Evolutionary conservation across 2,329 filamentous ascomycete genomes (phyloP).

Genomic region (Pezicula carpinea): DNA sequence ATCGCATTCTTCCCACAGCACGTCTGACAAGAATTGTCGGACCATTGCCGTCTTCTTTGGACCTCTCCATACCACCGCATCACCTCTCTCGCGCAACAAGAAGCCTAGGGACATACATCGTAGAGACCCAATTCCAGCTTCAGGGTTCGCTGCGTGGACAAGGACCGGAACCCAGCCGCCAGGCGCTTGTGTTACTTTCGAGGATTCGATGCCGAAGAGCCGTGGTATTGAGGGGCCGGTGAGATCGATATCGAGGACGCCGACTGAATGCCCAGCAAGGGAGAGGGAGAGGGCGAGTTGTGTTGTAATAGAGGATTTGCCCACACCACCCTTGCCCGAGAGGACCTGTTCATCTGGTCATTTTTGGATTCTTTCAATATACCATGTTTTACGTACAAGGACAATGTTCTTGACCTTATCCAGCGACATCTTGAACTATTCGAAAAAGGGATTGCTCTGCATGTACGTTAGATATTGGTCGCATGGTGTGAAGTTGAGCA

Average conservation of each 20-base stretch:
- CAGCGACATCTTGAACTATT: constrained; percentile 51
- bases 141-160: constrained; percentile 61
- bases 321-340: constrained; percentile 95
- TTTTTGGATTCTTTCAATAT: neutral
- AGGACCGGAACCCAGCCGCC: constrained; percentile 89
- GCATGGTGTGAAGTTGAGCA: constrained; percentile 4
- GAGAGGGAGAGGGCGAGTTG: constrained; percentile 89
- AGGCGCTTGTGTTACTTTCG: constrained; percentile 86
- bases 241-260: constrained; percentile 92
- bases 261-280: constrained; percentile 80
- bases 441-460: constrained; percentile 2
- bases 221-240: constrained; percentile 95
- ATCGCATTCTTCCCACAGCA: constrained; percentile 83
- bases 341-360: constrained; percentile 50
- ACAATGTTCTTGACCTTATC: constrained; percentile 72
- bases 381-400: constrained; percentile 47
- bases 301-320: constrained; percentile 96
- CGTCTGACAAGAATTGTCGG: constrained; percentile 88
- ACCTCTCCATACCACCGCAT: constrained; percentile 95
- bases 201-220: constrained; percentile 83
- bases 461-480: constrained; percentile 9
- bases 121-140: constrained; percentile 54
- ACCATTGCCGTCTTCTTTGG: constrained; percentile 99
- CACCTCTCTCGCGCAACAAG: constrained; percentile 73
- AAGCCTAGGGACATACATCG: constrained; percentile 93